These are phyloP conservation scores for Calycina herbarum DNA, from an alignment of 2,329 filamentous ascomycete species.

Conservation along the genomic window DNA sequence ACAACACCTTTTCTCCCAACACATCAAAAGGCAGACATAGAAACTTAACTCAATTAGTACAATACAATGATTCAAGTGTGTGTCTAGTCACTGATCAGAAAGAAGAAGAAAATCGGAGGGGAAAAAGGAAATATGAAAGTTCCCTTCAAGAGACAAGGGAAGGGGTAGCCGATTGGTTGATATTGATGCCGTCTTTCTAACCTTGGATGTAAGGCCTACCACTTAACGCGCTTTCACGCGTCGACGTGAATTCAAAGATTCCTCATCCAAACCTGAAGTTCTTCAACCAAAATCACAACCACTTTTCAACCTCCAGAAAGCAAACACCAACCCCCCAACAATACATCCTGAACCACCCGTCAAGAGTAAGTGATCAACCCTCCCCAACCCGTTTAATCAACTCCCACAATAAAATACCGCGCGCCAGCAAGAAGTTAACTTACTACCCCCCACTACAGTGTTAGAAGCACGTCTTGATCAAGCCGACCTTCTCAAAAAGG, in stretches of 20 bases:
- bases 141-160: too few species aligned
- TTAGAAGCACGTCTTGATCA: constrained; percentile 97
- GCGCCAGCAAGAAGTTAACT: constrained; percentile 4
- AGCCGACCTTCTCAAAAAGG: constrained; percentile 93
- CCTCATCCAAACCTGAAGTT: neutral
- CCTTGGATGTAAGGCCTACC: neutral
- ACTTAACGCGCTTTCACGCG: constrained; percentile 3
- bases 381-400: neutral
- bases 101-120: too few species aligned
- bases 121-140: too few species aligned
- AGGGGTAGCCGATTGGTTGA: too few species aligned
- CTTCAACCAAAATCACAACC: neutral
- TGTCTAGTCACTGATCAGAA: too few species aligned
- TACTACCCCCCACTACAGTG: constrained; percentile 48
- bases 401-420: neutral
- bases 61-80: too few species aligned
- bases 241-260: neutral
- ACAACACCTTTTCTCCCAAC: too few species aligned
- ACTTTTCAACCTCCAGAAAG: neutral
- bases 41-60: too few species aligned
- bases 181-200: too few species aligned
- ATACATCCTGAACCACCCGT: neutral
- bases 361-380: neutral
- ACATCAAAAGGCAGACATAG: too few species aligned
- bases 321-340: neutral